Base-by-base conservation (phyloP, 2,329 filamentous ascomycete genomes). In the Pseudopithomyces maydicus region DNA sequence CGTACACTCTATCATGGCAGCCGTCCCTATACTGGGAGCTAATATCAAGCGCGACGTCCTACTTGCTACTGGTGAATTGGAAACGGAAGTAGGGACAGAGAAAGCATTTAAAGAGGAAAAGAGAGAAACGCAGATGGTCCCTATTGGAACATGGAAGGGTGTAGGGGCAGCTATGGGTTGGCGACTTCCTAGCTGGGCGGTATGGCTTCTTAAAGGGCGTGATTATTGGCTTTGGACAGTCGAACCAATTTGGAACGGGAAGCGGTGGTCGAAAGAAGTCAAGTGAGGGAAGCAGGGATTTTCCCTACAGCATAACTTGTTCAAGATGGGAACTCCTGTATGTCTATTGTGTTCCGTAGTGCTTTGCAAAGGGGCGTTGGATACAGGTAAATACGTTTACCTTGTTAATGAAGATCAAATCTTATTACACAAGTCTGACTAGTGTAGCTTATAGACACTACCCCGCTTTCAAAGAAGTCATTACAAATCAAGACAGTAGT, bases 21-120 rank as follows among this genome's bases (percentile, higher is more conserved):
- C 70, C 2, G 63, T 78, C 1, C 75, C 75, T 2, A 62, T 74
- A 14, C 62, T 77, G 2, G 73, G 76, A 17, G 73, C 78, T 5
- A 84, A 84, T 55, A 73, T 85, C 61, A 80, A 80, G 65, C 76
- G 77, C 0, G 83, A 85, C 65, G 55, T 84, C n/a, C 66, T 82
- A 1, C 57, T 77, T 0, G 76, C 67, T 3, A 69, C 71, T 2
- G 75, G 69, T 2, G 54, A 60, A 22, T 52, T 62, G 0, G 62
- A 62, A 19, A 58, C 12, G 1, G 54, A 47, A 17, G 56, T 58
- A 20, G 52, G 54, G n/a, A 43, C 35, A 20, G 71, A 72, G 33
- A 59, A 70, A 26, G 14, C 60, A 17, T 74, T 61, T 50, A 67
- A 61, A 36, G 38, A 47, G 6, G 63, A 68, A 10, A 61, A 51